Percentiles rank a stretch among this genome's conserved stretches.
These are phyloP conservation scores for Phellopilus nigrolimitatus DNA, from an alignment of 1,284 basidiomycete species.

Conservation along the genomic window DNA sequence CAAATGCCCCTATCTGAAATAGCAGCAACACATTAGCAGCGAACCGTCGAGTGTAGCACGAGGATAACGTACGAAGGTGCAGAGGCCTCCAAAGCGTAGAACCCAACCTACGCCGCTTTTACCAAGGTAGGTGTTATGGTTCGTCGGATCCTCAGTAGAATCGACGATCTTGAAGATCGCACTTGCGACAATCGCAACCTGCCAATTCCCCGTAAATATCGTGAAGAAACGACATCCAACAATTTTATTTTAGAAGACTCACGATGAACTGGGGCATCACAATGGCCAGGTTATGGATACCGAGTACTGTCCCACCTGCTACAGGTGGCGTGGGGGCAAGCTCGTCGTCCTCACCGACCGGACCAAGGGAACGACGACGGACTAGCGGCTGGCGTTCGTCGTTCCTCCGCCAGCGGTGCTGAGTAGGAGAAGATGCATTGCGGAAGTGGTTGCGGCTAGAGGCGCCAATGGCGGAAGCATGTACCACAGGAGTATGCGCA, in stretches of 20 bases:
- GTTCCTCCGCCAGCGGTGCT: conserved; percentile 24
- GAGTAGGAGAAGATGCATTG: conserved; percentile 41
- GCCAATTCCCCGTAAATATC: no score
- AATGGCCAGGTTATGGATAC: conserved; percentile 93
- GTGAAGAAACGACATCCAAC: no score
- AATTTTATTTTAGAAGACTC: no score
- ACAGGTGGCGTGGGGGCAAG: conserved; percentile 47
- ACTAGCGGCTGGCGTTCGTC: conserved; percentile 62
- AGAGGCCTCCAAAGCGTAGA: conserved; percentile 85
- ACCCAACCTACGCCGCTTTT: conserved; percentile 93
- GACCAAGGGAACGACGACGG: conserved; percentile 61
- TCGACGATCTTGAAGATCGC: conserved; percentile 84
- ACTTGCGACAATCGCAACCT: conserved; percentile 88
- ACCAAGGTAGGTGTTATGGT: conserved; percentile 60
- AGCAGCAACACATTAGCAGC: conserved; percentile 6
- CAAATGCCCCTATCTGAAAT: conserved; percentile 54
- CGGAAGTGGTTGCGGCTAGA: conserved; percentile 33
- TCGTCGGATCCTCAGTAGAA: conserved; percentile 38
- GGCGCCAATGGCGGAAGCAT: conserved; percentile 9
- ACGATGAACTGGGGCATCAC: conserved; percentile 91
- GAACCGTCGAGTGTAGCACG: conserved; percentile 1
- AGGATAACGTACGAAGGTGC: conserved; percentile 53
- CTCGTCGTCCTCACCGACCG: conserved; percentile 42
- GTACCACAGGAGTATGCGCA: conserved; percentile 20
- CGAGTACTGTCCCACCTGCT: conserved; percentile 91